Evolutionary conservation across 2,329 filamentous ascomycete genomes (phyloP).

Genomic region (Fusarium musae): DNA sequence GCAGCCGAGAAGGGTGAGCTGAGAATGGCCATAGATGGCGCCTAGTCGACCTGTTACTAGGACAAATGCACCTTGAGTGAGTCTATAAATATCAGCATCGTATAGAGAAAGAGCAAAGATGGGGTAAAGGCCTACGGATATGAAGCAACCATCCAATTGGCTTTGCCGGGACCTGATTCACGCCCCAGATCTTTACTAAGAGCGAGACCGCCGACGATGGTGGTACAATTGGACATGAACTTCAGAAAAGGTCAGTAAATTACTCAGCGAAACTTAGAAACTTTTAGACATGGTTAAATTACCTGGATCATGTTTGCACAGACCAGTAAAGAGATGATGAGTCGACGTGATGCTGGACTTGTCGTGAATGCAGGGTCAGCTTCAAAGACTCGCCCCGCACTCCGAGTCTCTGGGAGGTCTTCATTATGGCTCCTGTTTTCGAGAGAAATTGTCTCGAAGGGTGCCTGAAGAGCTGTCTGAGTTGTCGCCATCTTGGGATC

Average conservation of each 20-base stretch:
- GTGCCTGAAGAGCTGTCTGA: not conserved
- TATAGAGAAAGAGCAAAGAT: rapidly evolving
- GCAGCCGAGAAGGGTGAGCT: conserved; percentile 55
- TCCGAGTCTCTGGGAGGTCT: rapidly evolving
- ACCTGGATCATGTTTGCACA: conserved; percentile 19
- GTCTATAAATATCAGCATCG: conserved; percentile 39
- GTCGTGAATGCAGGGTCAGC: conserved; percentile 12
- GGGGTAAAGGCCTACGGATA: not conserved
- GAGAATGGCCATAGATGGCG: conserved; percentile 63
- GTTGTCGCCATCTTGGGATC: not conserved
- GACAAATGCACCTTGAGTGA: conserved; percentile 64
- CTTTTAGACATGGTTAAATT: rapidly evolving
- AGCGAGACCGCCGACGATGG: conserved; percentile 6
- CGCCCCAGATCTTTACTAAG: conserved; percentile 11
- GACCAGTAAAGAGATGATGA: conserved; percentile 8
- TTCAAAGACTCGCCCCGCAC: not conserved
- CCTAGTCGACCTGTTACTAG: conserved; percentile 63
- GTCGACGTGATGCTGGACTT: conserved; percentile 1
- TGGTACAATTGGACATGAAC: conserved; percentile 12
- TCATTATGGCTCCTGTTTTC: not conserved
- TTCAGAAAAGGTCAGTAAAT: not conserved
- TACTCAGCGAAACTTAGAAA: rapidly evolving
- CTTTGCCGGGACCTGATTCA: conserved; percentile 9
- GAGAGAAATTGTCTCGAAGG: not conserved
- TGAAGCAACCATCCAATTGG: conserved; percentile 22